Evolutionary conservation across 2,329 filamentous ascomycete species (phyloP), one percentile per base, ranked within the genome.

Genomic region (Phyllosticta citriasiana): DNA sequence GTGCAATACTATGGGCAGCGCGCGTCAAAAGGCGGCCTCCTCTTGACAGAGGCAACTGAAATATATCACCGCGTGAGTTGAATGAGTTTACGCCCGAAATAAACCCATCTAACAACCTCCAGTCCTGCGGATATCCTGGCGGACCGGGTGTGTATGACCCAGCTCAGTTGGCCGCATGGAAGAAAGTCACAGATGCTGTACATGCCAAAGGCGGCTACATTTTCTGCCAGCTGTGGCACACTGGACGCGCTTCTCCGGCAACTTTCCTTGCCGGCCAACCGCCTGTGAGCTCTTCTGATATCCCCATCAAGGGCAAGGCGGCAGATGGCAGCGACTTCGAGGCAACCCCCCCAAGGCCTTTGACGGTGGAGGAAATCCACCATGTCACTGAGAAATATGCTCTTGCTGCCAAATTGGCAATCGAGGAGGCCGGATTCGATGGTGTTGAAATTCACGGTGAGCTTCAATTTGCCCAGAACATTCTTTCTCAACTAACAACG

Each of bases 291-390:
- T 57, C 66, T 52, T 73, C 64, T 67, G 70, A 66, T 60, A 70
- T 71, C 64, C 65, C 74, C 57, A 70, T 79, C 65, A 64, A 66
- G 25, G 76, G 76, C 2, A 74, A 72, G 53, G 76, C 73, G 52
- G 57, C 76, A 6, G 73, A 77, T 63, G 71, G 72, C 1, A 66
- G 63, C 1, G 65, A 64, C n/a, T 75, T 72, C 60, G 67, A 66
- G 2, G 65, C 62, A 30, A 63, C 63, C 4, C 71, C 71, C 51
- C 74, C 74, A 2, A 59, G 65, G 3, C 52, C 67, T 1, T 71
- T 79, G 69, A 73, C 70, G 0, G 66, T 72, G 3, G 69, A 73
- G 16, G 74, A 78, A 50, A 78, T 78, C 58, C 65, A 76, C 54
- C 66, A 68, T 3, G 67, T 70, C 1, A 70, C 74, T 2, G 66